These are phyloP conservation scores for Cryphonectria nitschkei DNA, from an alignment of 2,329 filamentous ascomycete genomes.

Conservation along the genomic window DNA sequence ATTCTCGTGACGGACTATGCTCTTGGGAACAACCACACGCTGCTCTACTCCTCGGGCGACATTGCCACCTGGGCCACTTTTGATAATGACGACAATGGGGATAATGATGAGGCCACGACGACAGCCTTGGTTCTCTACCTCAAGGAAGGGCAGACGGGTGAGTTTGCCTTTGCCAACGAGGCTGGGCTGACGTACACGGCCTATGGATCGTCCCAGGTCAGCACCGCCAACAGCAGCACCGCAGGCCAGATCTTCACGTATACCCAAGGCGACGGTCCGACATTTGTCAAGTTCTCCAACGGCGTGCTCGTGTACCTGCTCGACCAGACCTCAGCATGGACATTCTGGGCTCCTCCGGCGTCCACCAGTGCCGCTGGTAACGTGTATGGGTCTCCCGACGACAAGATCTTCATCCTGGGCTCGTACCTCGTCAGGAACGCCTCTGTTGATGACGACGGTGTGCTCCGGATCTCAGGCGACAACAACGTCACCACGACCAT, in stretches of 20 bases:
- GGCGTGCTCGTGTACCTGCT: conserved; percentile 55
- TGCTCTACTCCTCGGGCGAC: conserved; percentile 57
- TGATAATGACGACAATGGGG: conserved; percentile 33
- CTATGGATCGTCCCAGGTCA: conserved; percentile 45
- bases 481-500: conserved; percentile 64
- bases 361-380: conserved; percentile 41
- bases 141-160: conserved; percentile 50
- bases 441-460: conserved; percentile 49
- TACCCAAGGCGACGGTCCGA: conserved; percentile 50
- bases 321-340: conserved; percentile 57
- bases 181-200: conserved; percentile 43
- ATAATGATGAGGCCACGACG: not conserved
- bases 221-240: conserved; percentile 34
- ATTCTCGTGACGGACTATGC: conserved; percentile 58
- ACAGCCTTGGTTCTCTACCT: conserved; percentile 54
- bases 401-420: conserved; percentile 60
- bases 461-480: conserved; percentile 63
- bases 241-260: conserved; percentile 46
- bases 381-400: conserved; percentile 46
- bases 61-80: conserved; percentile 53
- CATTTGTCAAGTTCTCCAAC: conserved; percentile 52
- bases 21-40: conserved; percentile 46
- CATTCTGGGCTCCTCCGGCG: conserved; percentile 54
- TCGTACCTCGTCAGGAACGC: conserved; percentile 61
- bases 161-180: conserved; percentile 51